phyloP scores from a whole-genome alignment of 129 eudicot genomes.

The Oenanthe sinensis region DNA sequence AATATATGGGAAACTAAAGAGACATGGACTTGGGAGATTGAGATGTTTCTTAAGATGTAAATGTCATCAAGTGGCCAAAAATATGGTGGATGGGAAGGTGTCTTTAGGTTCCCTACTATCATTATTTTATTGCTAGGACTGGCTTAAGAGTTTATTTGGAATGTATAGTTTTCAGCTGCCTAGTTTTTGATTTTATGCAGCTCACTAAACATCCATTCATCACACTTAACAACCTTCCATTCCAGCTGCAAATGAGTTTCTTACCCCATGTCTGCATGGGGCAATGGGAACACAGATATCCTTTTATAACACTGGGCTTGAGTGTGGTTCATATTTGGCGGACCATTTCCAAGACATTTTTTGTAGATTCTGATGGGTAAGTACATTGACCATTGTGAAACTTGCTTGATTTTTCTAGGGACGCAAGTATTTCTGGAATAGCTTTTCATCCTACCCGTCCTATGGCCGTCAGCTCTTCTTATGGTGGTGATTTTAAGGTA shows the following conservation, averaged over 20 bases:
- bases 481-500: conserved; percentile 92
- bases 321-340: not conserved
- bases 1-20: not conserved
- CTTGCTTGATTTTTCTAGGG: conserved; percentile 39
- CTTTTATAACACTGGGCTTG: not conserved
- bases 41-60: not conserved
- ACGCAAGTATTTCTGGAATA: conserved; percentile 54
- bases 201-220: not conserved
- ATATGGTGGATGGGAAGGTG: not conserved
- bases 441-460: conserved; percentile 70
- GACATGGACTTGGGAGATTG: not conserved
- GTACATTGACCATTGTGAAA: conserved; percentile 3
- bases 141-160: not conserved
- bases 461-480: conserved; percentile 81
- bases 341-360: not conserved
- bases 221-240: not conserved
- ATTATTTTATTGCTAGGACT: not conserved
- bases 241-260: not conserved
- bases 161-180: not conserved
- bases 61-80: not conserved
- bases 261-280: not conserved
- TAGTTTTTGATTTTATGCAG: not conserved
- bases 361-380: not conserved
- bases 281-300: not conserved
- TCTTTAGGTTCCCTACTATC: not conserved